Percentiles rank a stretch among this genome's conserved stretches.
Conservation (phyloP, 805 yeast species). For the Kodamaea leandrae region DNA sequence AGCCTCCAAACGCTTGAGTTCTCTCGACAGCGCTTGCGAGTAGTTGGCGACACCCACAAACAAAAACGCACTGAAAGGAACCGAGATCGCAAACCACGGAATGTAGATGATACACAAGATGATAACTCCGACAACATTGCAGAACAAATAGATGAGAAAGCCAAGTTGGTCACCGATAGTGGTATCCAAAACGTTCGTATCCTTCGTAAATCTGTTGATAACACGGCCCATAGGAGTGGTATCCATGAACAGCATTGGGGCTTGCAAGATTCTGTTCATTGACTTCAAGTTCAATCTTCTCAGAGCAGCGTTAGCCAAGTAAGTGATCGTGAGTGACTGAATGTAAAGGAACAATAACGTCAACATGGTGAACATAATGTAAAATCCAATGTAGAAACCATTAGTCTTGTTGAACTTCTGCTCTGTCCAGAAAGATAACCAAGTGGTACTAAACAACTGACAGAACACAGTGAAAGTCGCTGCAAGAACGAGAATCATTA, state of each 20-base stretch:
- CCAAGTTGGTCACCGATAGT: slow-evolving; percentile 71
- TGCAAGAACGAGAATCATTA: slow-evolving; percentile 23
- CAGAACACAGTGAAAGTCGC: slow-evolving; percentile 46
- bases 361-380: slow-evolving; percentile 57
- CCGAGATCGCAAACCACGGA: slow-evolving; percentile 71
- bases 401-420: slow-evolving; percentile 48
- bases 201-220: slow-evolving; percentile 82
- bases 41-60: slow-evolving; percentile 47
- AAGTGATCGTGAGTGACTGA: slow-evolving; percentile 46
- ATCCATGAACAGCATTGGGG: slow-evolving; percentile 83
- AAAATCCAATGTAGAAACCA: slow-evolving; percentile 71
- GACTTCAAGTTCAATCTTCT: slow-evolving; percentile 61
- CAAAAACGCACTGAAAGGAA: slow-evolving; percentile 50
- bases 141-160: slow-evolving; percentile 50
- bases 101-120: slow-evolving; percentile 64
- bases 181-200: slow-evolving; percentile 79
- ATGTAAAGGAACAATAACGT: slow-evolving; percentile 42
- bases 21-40: slow-evolving; percentile 72
- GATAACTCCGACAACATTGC: slow-evolving; percentile 59
- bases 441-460: slow-evolving; percentile 60
- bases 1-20: slow-evolving; percentile 74
- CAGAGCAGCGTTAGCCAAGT: slow-evolving; percentile 52
- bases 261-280: slow-evolving; percentile 57
- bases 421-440: slow-evolving; percentile 83
- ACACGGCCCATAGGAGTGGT: slow-evolving; percentile 89